These are phyloP conservation scores for Hypoxylon sp. DNA, from an alignment of 2,329 filamentous ascomycete species.

Conservation along the genomic window DNA sequence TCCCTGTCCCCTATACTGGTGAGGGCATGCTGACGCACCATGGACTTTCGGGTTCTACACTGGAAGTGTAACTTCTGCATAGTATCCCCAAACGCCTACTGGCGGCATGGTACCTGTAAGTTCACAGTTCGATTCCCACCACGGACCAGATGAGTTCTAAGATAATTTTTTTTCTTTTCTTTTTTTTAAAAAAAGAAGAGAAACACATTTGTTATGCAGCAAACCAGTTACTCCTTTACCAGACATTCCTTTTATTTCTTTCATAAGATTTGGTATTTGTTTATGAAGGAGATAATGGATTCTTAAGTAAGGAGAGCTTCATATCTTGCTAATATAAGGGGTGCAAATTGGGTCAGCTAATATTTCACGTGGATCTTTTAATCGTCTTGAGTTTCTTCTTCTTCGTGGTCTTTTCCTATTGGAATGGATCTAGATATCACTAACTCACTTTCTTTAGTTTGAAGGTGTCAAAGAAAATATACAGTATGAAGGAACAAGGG, in stretches of 20 bases:
- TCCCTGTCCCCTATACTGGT: not conserved
- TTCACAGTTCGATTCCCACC: constrained; percentile 18
- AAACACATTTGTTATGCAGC: not conserved
- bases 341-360: too few relatives aligned
- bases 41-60: not conserved
- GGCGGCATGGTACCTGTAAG: constrained; percentile 27
- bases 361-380: too few relatives aligned
- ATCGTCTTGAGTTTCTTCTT: too few relatives aligned
- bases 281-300: too few relatives aligned
- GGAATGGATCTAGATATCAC: too few relatives aligned
- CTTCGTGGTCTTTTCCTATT: too few relatives aligned
- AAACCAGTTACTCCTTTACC: not conserved
- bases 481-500: too few relatives aligned
- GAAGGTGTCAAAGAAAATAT: too few relatives aligned
- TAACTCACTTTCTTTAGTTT: too few relatives aligned
- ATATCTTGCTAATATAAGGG: too few relatives aligned
- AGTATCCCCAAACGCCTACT: constrained; percentile 17
- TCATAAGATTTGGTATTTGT: too few relatives aligned
- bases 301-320: too few relatives aligned
- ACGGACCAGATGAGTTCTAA: constrained; percentile 25
- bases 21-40: constrained; percentile 6
- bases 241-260: not conserved
- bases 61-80: constrained; percentile 3
- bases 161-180: not conserved
- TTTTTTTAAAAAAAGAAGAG: not conserved